Evolutionary conservation across 306 rosid genomes (phyloP).

Genomic region (Abrus pulchellus): DNA sequence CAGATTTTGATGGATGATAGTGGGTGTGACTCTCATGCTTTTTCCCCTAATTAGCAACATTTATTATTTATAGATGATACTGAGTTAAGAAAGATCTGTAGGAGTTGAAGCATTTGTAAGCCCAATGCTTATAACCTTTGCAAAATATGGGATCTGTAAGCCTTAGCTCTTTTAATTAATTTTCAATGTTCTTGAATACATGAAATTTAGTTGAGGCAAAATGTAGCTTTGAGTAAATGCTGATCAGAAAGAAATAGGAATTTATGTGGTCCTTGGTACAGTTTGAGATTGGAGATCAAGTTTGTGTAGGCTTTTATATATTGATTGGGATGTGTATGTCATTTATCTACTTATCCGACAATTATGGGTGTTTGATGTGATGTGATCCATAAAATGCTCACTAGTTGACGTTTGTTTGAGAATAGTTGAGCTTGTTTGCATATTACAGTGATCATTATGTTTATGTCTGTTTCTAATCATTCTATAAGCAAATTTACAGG

Average conservation of each 20-base stretch:
- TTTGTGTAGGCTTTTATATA: slow-evolving; percentile 1
- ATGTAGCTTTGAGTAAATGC: slow-evolving; percentile 24
- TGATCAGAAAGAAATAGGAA: slow-evolving; percentile 37
- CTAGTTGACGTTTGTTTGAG: slow-evolving; percentile 26
- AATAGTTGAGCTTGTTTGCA: slow-evolving; percentile 5
- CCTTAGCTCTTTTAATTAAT: slow-evolving; percentile 11
- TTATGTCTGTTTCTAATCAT: slow-evolving; percentile 19
- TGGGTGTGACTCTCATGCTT: neutral
- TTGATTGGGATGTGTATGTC: slow-evolving; percentile 9
- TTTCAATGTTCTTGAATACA: slow-evolving; percentile 6
- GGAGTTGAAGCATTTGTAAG: slow-evolving; percentile 16
- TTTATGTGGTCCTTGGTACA: slow-evolving; percentile 15
- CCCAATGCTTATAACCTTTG: slow-evolving; percentile 17
- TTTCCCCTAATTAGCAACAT: neutral
- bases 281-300: slow-evolving; percentile 28
- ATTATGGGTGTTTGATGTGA: slow-evolving; percentile 32
- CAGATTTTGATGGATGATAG: slow-evolving; percentile 36
- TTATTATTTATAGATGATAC: slow-evolving; percentile 25
- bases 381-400: slow-evolving; percentile 19
- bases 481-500: slow-evolving; percentile 58
- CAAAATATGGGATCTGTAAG: slow-evolving; percentile 28
- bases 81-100: slow-evolving; percentile 24
- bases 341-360: slow-evolving; percentile 14
- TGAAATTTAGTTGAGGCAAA: slow-evolving; percentile 22
- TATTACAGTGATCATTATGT: neutral